Evolutionary conservation across 208 protist genomes (phyloP).

Genomic region (Histomonas meleagridis): DNA sequence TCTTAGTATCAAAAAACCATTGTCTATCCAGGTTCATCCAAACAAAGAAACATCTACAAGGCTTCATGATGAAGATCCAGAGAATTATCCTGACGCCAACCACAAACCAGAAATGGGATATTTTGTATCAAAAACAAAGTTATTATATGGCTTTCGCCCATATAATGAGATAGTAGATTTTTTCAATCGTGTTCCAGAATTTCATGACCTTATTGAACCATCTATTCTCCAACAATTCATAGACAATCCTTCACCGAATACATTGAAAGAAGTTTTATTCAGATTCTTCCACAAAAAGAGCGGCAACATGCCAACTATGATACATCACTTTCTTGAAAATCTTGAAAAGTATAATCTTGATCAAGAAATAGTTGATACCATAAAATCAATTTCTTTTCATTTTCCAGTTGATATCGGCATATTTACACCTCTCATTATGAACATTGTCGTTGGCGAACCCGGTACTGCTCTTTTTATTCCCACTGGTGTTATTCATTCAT

Average conservation of each 20-base stretch:
- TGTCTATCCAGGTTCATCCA: conserved; percentile 92
- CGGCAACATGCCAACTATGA: conserved; percentile 47
- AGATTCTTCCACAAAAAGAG: neutral
- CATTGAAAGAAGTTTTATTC: neutral
- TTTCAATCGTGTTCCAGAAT: conserved; percentile 47
- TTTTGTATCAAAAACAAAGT: conserved; percentile 74
- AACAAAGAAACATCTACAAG: conserved; percentile 68
- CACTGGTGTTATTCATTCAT: conserved; percentile 88
- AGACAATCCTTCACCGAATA: neutral
- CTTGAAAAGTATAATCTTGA: conserved; percentile 41
- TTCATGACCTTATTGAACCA: neutral
- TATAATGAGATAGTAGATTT: conserved; percentile 66
- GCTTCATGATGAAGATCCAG: conserved; percentile 49
- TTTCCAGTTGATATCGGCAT: conserved; percentile 87
- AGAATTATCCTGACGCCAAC: conserved; percentile 88
- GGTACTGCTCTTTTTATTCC: conserved; percentile 82
- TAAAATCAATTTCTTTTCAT: conserved; percentile 66
- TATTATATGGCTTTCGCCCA: conserved; percentile 80
- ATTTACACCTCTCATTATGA: conserved; percentile 89
- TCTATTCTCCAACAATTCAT: neutral
- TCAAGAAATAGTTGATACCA: conserved; percentile 44
- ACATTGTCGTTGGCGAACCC: conserved; percentile 70
- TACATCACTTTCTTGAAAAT: conserved; percentile 37
- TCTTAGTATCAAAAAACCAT: conserved; percentile 75
- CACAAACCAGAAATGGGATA: conserved; percentile 87